Conservation (phyloP, 2,329 filamentous ascomycete genomes). For the Xylaria arbuscula region DNA sequence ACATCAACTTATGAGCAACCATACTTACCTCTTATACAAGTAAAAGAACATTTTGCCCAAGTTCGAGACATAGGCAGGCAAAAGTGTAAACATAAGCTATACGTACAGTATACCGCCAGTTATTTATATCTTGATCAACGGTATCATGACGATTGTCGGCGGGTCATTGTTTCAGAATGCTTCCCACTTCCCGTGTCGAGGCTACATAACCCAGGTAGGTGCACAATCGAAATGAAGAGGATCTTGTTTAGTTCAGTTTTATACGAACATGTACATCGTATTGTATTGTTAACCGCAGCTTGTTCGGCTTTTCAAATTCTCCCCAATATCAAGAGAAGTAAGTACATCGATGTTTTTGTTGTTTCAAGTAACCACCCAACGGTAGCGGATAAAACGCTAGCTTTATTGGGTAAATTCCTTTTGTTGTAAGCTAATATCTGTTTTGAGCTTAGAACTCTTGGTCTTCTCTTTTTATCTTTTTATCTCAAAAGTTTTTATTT, state of each 20-base stretch:
- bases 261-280: not conserved
- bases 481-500: no score
- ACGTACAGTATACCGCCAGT: not conserved
- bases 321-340: not conserved
- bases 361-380: no score
- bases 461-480: not conserved
- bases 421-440: no score
- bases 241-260: conserved; percentile 1
- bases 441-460: no score
- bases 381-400: not conserved
- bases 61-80: not conserved
- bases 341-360: no score
- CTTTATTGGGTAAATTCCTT: not conserved
- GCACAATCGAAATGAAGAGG: not conserved
- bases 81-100: not conserved
- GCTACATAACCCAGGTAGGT: not conserved
- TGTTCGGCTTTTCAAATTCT: not conserved
- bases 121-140: conserved; percentile 32
- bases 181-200: conserved; percentile 11
- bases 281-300: not conserved
- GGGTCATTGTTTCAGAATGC: conserved; percentile 32
- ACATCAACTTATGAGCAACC: not conserved
- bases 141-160: conserved; percentile 22
- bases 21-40: no score
- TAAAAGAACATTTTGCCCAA: not conserved